Base-by-base conservation (phyloP, 305 asterid genomes). In the Caryopteris hybrid region DNA sequence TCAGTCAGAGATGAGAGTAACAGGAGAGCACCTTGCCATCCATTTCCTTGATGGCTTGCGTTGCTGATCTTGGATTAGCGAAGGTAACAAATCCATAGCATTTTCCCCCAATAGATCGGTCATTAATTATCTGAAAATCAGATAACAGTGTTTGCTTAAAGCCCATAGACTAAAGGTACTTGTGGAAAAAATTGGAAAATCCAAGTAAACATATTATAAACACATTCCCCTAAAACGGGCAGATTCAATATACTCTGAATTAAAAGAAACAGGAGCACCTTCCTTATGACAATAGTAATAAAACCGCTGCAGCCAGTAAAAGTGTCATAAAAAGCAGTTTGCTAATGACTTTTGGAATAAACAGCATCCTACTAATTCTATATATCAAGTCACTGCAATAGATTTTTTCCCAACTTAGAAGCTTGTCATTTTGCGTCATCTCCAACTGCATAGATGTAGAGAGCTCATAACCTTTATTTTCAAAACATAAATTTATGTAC, bases 51-150 rank as follows among this genome's bases (percentile, higher is more conserved):
- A 91, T 88, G 68, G 95, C 97, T 69, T 81, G 86, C 61, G 48
- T 64, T 17, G 96, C 93, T 64, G 97, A 87, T 67, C 93, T 83
- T 69, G 93, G 97, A 79, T 81, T 84, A 27, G 81, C 78, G 52
- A 87, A 88, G 27, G 95, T 88, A 67, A 91, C 91, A 78, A 88
- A 91, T 5, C 91, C 97, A 76, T 84, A 87, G 76, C 97, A 87
- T 76, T 79, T 88, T 33, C 95, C 96, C 65, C 96, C 91, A 68
- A 76, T 66, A 21, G 75, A 7, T 23, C 81, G 96, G 75, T 88
- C 96, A 77, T 88, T 91, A 69, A 88, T 77, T 79, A 88, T 84
- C 96, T 91, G 88, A 59, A 68, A 67, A 68, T 42, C 74, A 78
- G 78, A 76, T 38, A 64, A 48, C 45, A 76, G 18, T 17, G 8